A percentile compares a stretch with the other conserved stretches of the same genome.
These are phyloP conservation scores for Prorocentrum cordatum DNA, from an alignment of 169 alveolate genomes.

Conservation along the genomic window DNA sequence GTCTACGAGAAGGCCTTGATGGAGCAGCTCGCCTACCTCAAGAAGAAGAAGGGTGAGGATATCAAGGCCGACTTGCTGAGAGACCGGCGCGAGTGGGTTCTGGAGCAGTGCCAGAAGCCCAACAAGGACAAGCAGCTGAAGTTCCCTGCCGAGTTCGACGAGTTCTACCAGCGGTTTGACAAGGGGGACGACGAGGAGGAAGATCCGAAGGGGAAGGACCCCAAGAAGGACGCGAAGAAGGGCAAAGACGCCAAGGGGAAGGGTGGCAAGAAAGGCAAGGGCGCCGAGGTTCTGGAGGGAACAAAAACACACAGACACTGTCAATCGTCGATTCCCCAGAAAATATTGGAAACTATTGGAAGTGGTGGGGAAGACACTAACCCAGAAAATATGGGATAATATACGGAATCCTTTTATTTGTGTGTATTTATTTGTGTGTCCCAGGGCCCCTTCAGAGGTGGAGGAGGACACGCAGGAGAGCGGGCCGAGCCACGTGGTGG, in stretches of 20 bases:
- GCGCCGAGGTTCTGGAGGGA: not conserved
- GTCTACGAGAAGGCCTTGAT: constrained; percentile 51
- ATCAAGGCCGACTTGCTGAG: constrained; percentile 44
- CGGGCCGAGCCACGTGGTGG: constrained; percentile 64
- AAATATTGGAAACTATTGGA: too few species aligned
- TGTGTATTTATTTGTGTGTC: too few species aligned
- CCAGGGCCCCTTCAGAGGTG: too few species aligned
- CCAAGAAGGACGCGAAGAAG: constrained; percentile 5
- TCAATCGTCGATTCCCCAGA: too few species aligned
- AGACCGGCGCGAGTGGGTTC: constrained; percentile 65
- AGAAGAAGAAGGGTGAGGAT: constrained; percentile 50
- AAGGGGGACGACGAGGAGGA: not conserved
- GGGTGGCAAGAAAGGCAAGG: not conserved
- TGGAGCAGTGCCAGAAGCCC: constrained; percentile 18
- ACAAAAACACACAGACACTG: too few species aligned
- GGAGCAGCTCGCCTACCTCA: constrained; percentile 54
- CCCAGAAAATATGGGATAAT: too few species aligned
- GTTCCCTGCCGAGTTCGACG: constrained; percentile 12
- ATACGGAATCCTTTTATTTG: too few species aligned
- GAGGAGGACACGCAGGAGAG: too few species aligned
- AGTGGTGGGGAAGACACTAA: too few species aligned
- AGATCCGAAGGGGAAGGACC: constrained; percentile 15
- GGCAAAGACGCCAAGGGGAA: constrained; percentile 22
- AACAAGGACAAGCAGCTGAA: not conserved
- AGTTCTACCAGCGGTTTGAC: constrained; percentile 68